These are phyloP conservation scores for Candida wancherniae DNA, from an alignment of 805 yeast species.

Conservation along the genomic window DNA sequence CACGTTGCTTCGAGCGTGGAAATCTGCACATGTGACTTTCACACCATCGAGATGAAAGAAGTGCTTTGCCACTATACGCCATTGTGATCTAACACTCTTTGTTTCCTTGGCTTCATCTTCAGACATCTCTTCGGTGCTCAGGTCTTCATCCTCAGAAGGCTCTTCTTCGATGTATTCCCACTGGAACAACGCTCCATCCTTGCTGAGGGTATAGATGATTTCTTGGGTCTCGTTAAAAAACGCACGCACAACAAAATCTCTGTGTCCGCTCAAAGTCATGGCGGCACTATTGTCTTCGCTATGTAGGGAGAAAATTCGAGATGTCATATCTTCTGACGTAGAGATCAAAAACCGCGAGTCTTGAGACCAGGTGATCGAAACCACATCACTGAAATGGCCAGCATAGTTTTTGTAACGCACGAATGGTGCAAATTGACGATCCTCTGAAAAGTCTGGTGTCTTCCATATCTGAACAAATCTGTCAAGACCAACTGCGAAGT, in stretches of 20 bases:
- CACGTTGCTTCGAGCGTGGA: conserved; percentile 66
- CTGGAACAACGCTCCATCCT: conserved; percentile 88
- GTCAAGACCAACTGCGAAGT: conserved; percentile 81
- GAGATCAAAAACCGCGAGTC: conserved; percentile 87
- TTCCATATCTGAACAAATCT: conserved; percentile 89
- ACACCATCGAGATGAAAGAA: conserved; percentile 63
- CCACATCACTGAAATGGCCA: conserved; percentile 84
- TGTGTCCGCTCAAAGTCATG: conserved; percentile 85
- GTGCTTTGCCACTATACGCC: conserved; percentile 81
- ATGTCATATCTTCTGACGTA: conserved; percentile 85
- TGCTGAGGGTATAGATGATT: conserved; percentile 82
- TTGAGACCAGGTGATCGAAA: conserved; percentile 78
- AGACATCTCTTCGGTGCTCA: conserved; percentile 27
- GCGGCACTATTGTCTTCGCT: conserved; percentile 67
- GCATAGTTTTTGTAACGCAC: conserved; percentile 85
- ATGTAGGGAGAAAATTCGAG: conserved; percentile 74
- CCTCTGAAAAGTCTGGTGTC: conserved; percentile 76
- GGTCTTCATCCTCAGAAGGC: conserved; percentile 28
- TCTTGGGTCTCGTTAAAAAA: conserved; percentile 88
- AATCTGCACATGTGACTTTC: conserved; percentile 74
- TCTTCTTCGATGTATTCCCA: conserved; percentile 72
- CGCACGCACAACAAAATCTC: conserved; percentile 82
- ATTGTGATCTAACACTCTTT: conserved; percentile 21
- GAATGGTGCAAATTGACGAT: conserved; percentile 93
- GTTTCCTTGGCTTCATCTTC: conserved; percentile 1